A percentile compares a stretch with the other conserved stretches of the same genome.
Conservation (phyloP, 2,329 filamentous ascomycete species). For the Cercospora beticola region DNA sequence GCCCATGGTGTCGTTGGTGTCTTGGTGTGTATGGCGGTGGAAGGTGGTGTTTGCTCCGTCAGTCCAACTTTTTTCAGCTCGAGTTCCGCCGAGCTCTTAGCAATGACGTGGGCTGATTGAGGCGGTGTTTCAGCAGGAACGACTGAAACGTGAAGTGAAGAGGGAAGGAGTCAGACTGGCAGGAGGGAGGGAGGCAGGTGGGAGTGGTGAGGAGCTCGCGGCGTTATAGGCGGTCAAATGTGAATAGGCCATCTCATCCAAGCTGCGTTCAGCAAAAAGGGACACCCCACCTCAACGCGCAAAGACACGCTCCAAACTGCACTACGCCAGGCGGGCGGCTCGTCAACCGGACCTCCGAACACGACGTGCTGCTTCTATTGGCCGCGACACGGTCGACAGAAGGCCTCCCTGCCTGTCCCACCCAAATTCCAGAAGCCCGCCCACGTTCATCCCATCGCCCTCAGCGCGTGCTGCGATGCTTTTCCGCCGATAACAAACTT, state of each 20-base stretch:
- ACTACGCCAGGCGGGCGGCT: background rate
- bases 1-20: slow-evolving; percentile 50
- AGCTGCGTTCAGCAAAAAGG: slow-evolving; percentile 3
- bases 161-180: background rate
- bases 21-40: background rate
- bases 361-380: slow-evolving; percentile 9
- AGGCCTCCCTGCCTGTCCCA: background rate
- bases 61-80: slow-evolving; percentile 6
- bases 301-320: background rate
- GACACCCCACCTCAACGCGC: background rate
- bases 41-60: background rate
- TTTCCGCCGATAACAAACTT: background rate
- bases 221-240: slow-evolving; percentile 4
- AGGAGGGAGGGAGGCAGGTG: background rate
- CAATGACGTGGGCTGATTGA: background rate
- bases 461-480: background rate
- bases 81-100: background rate
- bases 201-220: background rate
- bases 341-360: background rate
- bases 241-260: background rate
- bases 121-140: slow-evolving; percentile 9
- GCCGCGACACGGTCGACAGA: slow-evolving; percentile 1
- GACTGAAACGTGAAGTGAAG: background rate
- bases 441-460: background rate
- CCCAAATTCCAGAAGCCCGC: background rate